Base-by-base conservation (phyloP, 768 basidiomycete genomes). In the Pisolithus microcarpus region DNA sequence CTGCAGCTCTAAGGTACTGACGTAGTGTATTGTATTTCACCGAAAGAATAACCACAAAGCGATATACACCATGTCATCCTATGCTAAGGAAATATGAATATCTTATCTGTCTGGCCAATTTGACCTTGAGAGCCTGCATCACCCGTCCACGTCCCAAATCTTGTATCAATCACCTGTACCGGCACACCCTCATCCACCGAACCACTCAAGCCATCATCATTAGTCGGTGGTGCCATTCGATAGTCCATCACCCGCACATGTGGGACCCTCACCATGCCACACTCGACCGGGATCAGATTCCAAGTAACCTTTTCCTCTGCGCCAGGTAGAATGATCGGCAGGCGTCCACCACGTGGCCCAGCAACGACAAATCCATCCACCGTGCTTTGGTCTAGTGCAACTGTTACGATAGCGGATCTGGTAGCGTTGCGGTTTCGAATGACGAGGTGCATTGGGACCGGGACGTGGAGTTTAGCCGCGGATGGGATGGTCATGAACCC, bases 341-440 rank as follows among this genome's bases (percentile, higher is more conserved):
- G 56, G 9, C 82, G 77, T 3, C 81, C 80, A 45, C 72, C 78
- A 43, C 88, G 73, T 34, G 87, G 63, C 0, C 94, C 93, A 3
- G 88, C 79, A 39, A 92, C 79, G 15, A 93, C 80, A 65, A 96
- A 95, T n/a, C 76, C 74, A 38, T 89, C 88, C 11, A 76, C 67
- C 15, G 69, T 56, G 53, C 85, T 82, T 1, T 81, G 75, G 49
- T 95, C 91, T 26, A 93, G 73, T 31, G 84, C 79, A 8, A 92
- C 75, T 10, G 79, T 72, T 31, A 94, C 66, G 55, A 82, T 83
- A 0, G 86, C 85, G 2, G 89, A 79, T 34, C 82, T 77, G 7
- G 72, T 71, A 3, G 77, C 73, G 52, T 84, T 76, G 50, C 78
- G 68, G 64, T 90, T 90, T 61, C 91, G 80, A 52, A 87, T 65